Conservation (phyloP, 305 asterid genomes). For the Rubia balearica region DNA sequence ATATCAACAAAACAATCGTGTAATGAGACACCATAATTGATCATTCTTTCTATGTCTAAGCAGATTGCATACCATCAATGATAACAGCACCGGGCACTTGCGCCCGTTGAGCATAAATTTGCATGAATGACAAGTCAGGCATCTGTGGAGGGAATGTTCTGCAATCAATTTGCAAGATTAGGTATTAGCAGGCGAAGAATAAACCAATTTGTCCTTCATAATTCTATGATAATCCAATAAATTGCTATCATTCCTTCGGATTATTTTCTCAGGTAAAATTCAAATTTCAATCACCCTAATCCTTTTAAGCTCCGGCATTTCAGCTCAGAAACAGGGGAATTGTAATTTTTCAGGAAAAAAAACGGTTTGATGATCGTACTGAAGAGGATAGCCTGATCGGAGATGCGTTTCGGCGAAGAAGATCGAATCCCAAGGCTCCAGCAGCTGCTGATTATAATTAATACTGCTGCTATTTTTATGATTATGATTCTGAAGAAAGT, state of each 20-base stretch:
- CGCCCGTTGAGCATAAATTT: slow-evolving; percentile 67
- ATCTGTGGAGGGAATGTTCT: slow-evolving; percentile 63
- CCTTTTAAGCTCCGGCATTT: background rate
- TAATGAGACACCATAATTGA: background rate
- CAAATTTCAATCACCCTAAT: background rate
- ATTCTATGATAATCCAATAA: background rate
- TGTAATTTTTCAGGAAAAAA: background rate
- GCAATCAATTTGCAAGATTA: slow-evolving; percentile 29
- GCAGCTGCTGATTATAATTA: slow-evolving; percentile 4
- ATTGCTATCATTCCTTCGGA: background rate
- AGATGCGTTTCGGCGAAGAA: slow-evolving; percentile 71
- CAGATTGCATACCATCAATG: slow-evolving; percentile 61
- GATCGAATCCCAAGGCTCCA: slow-evolving; percentile 68
- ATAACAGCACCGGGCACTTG: slow-evolving; percentile 82
- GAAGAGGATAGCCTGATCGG: slow-evolving; percentile 71
- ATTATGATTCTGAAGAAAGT: slow-evolving; percentile 61
- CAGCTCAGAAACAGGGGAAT: background rate
- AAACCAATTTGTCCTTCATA: background rate
- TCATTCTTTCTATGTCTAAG: slow-evolving; percentile 4
- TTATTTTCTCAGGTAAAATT: background rate
- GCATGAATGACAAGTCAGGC: slow-evolving; percentile 78
- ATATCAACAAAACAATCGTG: background rate
- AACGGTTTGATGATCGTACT: slow-evolving; percentile 31
- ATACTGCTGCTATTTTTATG: background rate
- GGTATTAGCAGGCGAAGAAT: background rate